phyloP scores from a whole-genome alignment of 768 basidiomycete genomes.

The Russula dissimulans region DNA sequence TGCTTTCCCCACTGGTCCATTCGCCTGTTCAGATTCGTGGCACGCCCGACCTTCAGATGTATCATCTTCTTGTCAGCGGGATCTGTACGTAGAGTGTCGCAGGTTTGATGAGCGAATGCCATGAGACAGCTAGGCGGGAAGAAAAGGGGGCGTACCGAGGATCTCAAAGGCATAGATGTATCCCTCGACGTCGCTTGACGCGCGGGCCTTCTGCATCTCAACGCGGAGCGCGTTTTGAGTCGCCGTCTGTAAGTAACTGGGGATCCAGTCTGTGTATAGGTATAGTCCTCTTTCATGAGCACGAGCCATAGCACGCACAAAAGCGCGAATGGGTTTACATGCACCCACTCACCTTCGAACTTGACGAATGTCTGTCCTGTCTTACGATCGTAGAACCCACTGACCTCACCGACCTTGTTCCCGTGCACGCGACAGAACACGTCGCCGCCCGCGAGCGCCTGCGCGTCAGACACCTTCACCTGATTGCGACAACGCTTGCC shows the following conservation, averaged over 20 bases:
- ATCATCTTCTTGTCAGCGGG: constrained; percentile 32
- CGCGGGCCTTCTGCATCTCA: constrained; percentile 47
- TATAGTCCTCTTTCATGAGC: neutral
- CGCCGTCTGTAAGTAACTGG: constrained; percentile 48
- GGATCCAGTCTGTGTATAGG: constrained; percentile 60
- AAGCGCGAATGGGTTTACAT: neutral
- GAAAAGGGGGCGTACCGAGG: constrained; percentile 38
- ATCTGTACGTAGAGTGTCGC: constrained; percentile 22
- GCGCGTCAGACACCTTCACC: constrained; percentile 37
- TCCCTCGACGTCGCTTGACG: constrained; percentile 52
- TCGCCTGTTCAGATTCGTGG: constrained; percentile 62
- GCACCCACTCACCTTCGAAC: constrained; percentile 39
- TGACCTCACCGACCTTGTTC: constrained; percentile 41
- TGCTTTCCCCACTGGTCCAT: constrained; percentile 77
- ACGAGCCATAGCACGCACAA: neutral
- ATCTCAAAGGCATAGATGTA: constrained; percentile 83
- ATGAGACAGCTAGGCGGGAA: neutral
- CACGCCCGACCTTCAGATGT: constrained; percentile 72
- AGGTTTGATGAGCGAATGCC: neutral
- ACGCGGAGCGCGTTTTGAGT: constrained; percentile 48
- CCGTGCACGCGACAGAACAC: constrained; percentile 59
- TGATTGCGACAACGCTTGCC: constrained; percentile 46
- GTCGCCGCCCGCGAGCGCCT: constrained; percentile 28
- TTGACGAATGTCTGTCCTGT: constrained; percentile 41
- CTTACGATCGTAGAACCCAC: constrained; percentile 49